Evolutionary conservation across 345 rosid species (phyloP).

Genomic region (Corchorus capsularis): DNA sequence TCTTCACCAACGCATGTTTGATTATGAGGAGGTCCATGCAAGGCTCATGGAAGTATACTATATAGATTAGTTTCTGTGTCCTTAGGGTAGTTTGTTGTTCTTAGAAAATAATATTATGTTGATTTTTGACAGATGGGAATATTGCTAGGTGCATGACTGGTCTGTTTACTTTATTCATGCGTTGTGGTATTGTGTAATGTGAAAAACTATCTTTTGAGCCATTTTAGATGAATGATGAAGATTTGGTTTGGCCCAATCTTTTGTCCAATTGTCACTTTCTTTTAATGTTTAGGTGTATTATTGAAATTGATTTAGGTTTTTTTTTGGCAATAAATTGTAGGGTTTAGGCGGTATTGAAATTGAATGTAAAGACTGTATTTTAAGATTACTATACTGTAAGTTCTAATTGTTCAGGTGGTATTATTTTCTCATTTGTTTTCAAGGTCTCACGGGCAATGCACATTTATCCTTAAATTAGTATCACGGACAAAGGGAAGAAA

Average conservation of each 20-base stretch:
- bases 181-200: neutral
- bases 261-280: neutral
- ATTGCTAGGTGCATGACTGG: too few relatives aligned
- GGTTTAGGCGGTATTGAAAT: too few relatives aligned
- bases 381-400: neutral
- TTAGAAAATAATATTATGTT: too few relatives aligned
- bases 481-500: neutral
- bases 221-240: neutral
- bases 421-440: neutral
- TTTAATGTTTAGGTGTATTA: neutral
- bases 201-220: neutral
- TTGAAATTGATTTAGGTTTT: too few relatives aligned
- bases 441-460: neutral
- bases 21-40: too few relatives aligned
- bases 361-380: neutral
- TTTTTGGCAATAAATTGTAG: too few relatives aligned
- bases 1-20: too few relatives aligned
- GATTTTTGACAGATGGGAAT: too few relatives aligned
- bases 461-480: slow-evolving; percentile 4
- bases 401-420: neutral
- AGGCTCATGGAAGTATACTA: too few relatives aligned
- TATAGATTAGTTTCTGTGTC: too few relatives aligned
- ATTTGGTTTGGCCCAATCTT: neutral
- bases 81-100: too few relatives aligned
- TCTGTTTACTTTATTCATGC: too few relatives aligned